These are phyloP conservation scores for Lasiodiplodia sp. DNA, from an alignment of 2,329 filamentous ascomycete species.

Conservation along the genomic window DNA sequence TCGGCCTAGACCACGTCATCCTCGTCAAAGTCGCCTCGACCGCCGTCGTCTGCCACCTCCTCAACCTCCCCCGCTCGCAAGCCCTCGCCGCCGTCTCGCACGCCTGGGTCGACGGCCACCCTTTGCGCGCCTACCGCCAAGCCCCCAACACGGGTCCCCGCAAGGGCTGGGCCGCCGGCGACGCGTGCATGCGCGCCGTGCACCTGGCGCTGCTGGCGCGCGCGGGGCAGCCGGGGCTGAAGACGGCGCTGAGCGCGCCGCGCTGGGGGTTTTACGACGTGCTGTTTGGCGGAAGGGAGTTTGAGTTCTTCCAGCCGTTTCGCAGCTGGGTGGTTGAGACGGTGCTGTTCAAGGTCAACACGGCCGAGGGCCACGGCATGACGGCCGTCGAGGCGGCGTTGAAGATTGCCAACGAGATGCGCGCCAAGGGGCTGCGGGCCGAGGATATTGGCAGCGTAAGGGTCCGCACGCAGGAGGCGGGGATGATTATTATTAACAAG, in stretches of 20 bases:
- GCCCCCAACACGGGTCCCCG: slow-evolving; percentile 99
- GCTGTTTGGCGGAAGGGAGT: slow-evolving; percentile 87
- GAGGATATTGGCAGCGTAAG: slow-evolving; percentile 88
- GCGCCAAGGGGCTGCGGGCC: slow-evolving; percentile 84
- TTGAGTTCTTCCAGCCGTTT: slow-evolving; percentile 94
- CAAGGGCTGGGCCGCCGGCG: slow-evolving; percentile 98
- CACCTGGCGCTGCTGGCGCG: slow-evolving; percentile 89
- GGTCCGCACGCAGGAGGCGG: slow-evolving; percentile 97
- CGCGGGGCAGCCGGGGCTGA: slow-evolving; percentile 88
- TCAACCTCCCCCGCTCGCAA: slow-evolving; percentile 86
- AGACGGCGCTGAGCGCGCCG: slow-evolving; percentile 89
- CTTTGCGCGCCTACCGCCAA: slow-evolving; percentile 95
- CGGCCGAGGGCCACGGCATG: slow-evolving; percentile 96
- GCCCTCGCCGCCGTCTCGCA: slow-evolving; percentile 95
- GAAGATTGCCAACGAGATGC: slow-evolving; percentile 83
- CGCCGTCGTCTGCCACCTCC: slow-evolving; percentile 92
- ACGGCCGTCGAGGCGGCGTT: slow-evolving; percentile 95
- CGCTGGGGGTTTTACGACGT: slow-evolving; percentile 99
- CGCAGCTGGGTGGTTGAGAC: slow-evolving; percentile 99
- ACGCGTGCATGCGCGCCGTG: slow-evolving; percentile 94
- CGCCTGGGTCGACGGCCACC: slow-evolving; percentile 97
- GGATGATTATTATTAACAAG: slow-evolving; percentile 99
- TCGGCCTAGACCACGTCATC: slow-evolving; percentile 96
- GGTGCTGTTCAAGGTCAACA: slow-evolving; percentile 91
- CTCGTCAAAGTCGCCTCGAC: slow-evolving; percentile 97